Base-by-base conservation (phyloP, 257 asterid species). In the Lycium ferocissimum region DNA sequence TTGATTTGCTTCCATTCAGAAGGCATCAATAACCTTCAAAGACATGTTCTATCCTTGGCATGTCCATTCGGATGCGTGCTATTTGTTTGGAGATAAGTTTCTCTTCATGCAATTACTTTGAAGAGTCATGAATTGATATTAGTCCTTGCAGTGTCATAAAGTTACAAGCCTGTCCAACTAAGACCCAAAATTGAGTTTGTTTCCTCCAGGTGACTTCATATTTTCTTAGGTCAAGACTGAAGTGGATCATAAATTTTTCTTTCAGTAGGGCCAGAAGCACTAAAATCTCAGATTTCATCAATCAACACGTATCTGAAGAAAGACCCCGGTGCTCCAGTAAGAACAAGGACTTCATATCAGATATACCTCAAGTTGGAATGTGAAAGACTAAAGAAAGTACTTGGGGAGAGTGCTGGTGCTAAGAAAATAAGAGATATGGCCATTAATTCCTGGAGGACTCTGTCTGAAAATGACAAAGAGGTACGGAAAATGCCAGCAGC, bases 301-400 rank as follows among this genome's bases (percentile, higher is more conserved):
- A 66, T 80, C 5, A 63, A 57, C 59, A 84, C 83, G 61, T 88
- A 90, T 81, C 22, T 65, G n/a, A 45, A 6, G n/a, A 85, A 76
- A 83, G 90, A 84, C 43, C 84, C 73, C 11, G 56, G 33, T 76
- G 87, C 86, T 66, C 98, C 97, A 47, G 18, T 56, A 87, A 91
- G 89, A 83, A 87, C 93, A 43, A 89, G 95, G 88, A 88, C 89
- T 43, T 91, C 92, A 37, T 92, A 93, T 87, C 97, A 90, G 57
- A 83, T 94, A 83, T 93, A 91, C 82, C 85, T 92, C 26, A 89
- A 86, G 75, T 67, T 88, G 87, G 98, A 93, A 87, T 89, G 92
- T 69, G 84, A 90, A 10, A 83, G 91, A 61, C 83, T 92, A 65
- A 93, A 67, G 89, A 76, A 54, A 85, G 80, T 63, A 57, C 89